These are phyloP conservation scores for Blastobotrys parvus DNA, from an alignment of 805 yeast genomes.

Conservation along the genomic window DNA sequence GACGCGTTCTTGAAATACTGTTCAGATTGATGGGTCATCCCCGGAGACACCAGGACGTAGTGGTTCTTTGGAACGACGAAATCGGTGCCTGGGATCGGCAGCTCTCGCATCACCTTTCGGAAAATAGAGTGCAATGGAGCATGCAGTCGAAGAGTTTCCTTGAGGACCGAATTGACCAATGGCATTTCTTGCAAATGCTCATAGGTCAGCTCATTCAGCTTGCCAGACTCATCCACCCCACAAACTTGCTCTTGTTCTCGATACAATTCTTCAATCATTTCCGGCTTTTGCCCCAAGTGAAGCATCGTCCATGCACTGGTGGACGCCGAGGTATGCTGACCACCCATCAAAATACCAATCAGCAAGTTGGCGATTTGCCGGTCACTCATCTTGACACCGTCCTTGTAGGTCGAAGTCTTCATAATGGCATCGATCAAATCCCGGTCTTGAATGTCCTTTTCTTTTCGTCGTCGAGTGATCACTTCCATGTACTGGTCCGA, in stretches of 20 bases:
- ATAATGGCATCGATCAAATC: conserved; percentile 86
- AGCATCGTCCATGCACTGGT: conserved; percentile 92
- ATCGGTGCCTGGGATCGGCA: conserved; percentile 70
- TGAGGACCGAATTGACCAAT: conserved; percentile 70
- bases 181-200: conserved; percentile 80
- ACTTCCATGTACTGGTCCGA: conserved; percentile 73
- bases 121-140: conserved; percentile 94
- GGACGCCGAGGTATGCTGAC: conserved; percentile 96
- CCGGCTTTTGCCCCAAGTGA: conserved; percentile 82
- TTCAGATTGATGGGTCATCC: conserved; percentile 73
- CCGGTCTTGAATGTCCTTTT: conserved; percentile 72
- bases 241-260: conserved; percentile 63
- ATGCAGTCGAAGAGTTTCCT: conserved; percentile 92
- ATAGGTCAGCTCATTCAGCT: conserved; percentile 55
- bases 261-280: conserved; percentile 72
- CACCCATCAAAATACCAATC: conserved; percentile 97
- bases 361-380: conserved; percentile 87
- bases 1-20: conserved; percentile 70
- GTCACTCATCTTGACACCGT: conserved; percentile 91
- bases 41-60: conserved; percentile 88
- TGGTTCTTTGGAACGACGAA: conserved; percentile 85
- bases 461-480: conserved; percentile 62
- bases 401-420: conserved; percentile 78
- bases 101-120: conserved; percentile 75
- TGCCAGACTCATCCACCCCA: conserved; percentile 25